Conservation (phyloP, 1,284 basidiomycete genomes). For the Lentinula novae-zelandiae region DNA sequence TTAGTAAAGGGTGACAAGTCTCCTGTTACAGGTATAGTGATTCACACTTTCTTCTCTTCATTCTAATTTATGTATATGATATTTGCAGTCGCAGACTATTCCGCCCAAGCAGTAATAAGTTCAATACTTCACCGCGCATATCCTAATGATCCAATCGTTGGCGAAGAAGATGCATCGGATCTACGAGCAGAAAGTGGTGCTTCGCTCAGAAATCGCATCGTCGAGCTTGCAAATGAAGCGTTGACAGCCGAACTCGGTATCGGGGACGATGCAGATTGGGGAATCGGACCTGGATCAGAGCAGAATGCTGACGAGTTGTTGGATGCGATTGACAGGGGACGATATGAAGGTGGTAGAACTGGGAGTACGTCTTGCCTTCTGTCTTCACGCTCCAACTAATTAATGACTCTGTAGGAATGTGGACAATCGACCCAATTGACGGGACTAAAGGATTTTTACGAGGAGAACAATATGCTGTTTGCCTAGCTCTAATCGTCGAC, state of each 20-base stretch:
- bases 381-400: background rate
- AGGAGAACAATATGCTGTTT: constrained; percentile 96
- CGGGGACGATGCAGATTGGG: constrained; percentile 58
- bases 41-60: background rate
- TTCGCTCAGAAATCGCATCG: constrained; percentile 66
- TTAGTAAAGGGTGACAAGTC: constrained; percentile 93
- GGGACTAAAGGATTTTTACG: constrained; percentile 95
- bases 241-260: constrained; percentile 52
- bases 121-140: constrained; percentile 75
- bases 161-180: constrained; percentile 91
- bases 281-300: constrained; percentile 53
- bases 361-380: constrained; percentile 62
- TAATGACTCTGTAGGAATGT: constrained; percentile 53
- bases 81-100: constrained; percentile 79
- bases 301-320: constrained; percentile 63
- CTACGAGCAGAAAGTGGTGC: constrained; percentile 54
- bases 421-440: constrained; percentile 92
- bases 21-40: constrained; percentile 80
- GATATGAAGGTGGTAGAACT: constrained; percentile 65
- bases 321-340: constrained; percentile 85
- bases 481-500: constrained; percentile 87
- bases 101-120: constrained; percentile 87
- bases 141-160: constrained; percentile 86
- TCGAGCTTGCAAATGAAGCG: constrained; percentile 82
- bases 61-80: background rate